phyloP scores from a whole-genome alignment of 179 eudicot species.

The Vitellaria paradoxa region DNA sequence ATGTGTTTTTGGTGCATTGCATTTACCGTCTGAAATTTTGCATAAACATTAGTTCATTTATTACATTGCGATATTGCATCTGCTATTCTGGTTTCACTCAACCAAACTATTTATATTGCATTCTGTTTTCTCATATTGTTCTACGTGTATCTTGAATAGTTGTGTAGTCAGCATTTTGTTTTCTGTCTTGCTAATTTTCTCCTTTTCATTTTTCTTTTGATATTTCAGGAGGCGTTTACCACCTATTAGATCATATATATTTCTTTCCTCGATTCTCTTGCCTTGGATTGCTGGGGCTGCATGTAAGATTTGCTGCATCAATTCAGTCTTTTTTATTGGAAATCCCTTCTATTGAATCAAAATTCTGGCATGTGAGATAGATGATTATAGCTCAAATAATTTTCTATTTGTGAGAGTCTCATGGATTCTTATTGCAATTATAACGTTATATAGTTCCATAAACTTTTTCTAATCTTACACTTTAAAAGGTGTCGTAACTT shows the following conservation, averaged over 20 bases:
- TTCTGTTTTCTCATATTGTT: neutral
- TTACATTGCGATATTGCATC: too few relatives aligned
- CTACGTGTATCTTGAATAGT: too few relatives aligned
- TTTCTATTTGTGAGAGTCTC: neutral
- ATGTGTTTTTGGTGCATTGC: too few relatives aligned
- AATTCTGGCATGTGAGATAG: neutral
- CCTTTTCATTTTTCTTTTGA: neutral
- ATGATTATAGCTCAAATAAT: neutral
- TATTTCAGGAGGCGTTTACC: slow-evolving; percentile 81
- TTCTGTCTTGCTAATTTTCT: neutral
- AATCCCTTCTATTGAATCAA: neutral
- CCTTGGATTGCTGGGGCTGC: slow-evolving; percentile 82
- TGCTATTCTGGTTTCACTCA: too few relatives aligned
- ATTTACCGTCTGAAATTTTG: too few relatives aligned
- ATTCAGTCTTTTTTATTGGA: neutral
- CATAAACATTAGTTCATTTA: too few relatives aligned
- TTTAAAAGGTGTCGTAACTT: neutral
- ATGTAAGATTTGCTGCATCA: slow-evolving; percentile 39
- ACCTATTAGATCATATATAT: slow-evolving; percentile 61
- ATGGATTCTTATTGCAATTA: neutral
- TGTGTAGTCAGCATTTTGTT: neutral
- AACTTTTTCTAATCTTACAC: neutral
- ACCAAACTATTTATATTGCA: too few relatives aligned
- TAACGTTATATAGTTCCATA: neutral
- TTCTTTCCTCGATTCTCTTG: slow-evolving; percentile 61